Percentiles rank a stretch among this genome's conserved stretches.
phyloP scores from a whole-genome alignment of 257 asterid species.

The Hygrophila difformis region DNA sequence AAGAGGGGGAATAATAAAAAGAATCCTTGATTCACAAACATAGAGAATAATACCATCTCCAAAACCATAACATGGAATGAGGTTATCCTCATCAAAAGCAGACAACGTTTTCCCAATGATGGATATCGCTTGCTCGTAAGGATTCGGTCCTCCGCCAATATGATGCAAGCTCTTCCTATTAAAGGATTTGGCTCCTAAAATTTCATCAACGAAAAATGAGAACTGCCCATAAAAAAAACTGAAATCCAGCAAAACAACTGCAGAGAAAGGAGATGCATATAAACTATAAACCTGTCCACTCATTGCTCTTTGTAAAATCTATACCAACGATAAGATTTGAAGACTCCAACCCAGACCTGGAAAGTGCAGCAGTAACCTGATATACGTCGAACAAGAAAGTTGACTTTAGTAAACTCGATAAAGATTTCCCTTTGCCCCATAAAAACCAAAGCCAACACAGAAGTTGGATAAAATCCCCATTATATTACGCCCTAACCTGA shows the following conservation, averaged over 20 bases:
- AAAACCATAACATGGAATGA: constrained; percentile 46
- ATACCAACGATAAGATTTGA: constrained; percentile 48
- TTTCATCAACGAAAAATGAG: neutral
- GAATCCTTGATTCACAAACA: no score
- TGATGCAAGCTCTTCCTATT: constrained; percentile 38
- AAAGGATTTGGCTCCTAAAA: constrained; percentile 33
- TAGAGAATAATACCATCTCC: constrained; percentile 61
- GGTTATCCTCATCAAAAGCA: constrained; percentile 41
- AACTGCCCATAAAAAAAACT: neutral
- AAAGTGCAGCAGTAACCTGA: constrained; percentile 42
- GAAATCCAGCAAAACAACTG: no score
- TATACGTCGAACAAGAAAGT: constrained; percentile 7
- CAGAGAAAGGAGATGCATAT: no score
- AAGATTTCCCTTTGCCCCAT: neutral
- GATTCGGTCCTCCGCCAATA: constrained; percentile 30
- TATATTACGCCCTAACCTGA: constrained; percentile 22
- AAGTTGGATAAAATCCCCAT: neutral
- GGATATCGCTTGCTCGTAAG: constrained; percentile 44
- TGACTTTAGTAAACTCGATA: constrained; percentile 10
- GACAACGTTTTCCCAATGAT: constrained; percentile 44
- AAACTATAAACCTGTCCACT: constrained; percentile 53
- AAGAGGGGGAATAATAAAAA: neutral
- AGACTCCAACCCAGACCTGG: constrained; percentile 42
- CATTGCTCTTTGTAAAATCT: constrained; percentile 55
- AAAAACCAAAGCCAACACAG: neutral